Base-by-base conservation (phyloP, 768 basidiomycete genomes). In the Phanerochaete carnosa region DNA sequence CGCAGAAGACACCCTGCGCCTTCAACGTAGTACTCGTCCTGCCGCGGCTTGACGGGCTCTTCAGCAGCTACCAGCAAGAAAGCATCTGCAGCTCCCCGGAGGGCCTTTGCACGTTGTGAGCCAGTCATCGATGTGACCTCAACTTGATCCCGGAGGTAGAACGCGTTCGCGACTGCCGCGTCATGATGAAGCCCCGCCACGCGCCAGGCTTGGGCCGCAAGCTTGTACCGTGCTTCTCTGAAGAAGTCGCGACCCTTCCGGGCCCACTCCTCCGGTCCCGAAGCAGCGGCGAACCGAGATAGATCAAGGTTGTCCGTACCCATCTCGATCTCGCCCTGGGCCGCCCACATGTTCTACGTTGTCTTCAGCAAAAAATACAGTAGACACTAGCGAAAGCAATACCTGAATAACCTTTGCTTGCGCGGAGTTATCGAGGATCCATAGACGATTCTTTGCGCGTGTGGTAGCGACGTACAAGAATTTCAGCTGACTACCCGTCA, bases 391-490 rank as follows among this genome's bases (percentile, higher is more conserved):
- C 22, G 9, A 3, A 22, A 29, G n/a, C 19, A n/a, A 25, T 19
- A 54, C 58, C 58, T 45, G 37, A 19, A 60, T 13, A 13, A 39
- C 2, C 23, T 7, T 25, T 12, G 33, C 50, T 19, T 43, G 43
- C 22, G 16, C 39, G 1, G 9, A 33, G 63, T 22, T 64, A 53
- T 59, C 61, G 22, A 62, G 33, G 13, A 68, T 65, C 64, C 63
- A 64, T 9, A 68, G 57, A 2, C 60, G 33, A 6, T 62, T 55
- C 28, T 61, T 56, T 7, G 66, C 62, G 1, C 66, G 60, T 1
- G 66, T 66, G 23, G 61, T 59, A 1, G 60, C 65, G 15, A 66
- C 65, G 37, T 66, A 64, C 13, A 68, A 56, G 30, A 55, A 64
- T 33, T 58, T 61, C 12, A 68, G 53, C 51, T 62, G 37, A 28